Evolutionary conservation across 495 filamentous ascomycete genomes (phyloP).

Genomic region (Trichoderma orchidacearum): DNA sequence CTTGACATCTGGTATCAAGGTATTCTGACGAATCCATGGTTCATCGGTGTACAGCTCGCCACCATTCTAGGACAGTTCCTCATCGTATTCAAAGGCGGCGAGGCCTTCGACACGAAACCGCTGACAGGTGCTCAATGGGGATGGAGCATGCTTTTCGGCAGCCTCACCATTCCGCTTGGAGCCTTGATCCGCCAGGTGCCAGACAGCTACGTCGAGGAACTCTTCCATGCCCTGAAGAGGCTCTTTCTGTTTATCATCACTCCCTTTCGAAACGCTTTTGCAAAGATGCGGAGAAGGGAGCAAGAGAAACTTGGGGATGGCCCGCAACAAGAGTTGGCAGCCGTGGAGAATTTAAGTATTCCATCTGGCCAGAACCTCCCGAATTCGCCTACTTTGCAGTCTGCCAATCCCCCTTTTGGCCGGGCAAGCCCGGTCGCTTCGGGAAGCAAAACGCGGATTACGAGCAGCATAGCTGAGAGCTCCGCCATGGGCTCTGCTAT

Average conservation of each 20-base stretch:
- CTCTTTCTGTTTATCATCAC: background rate
- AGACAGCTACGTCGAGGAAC: background rate
- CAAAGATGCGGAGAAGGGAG: background rate
- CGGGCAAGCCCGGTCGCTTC: background rate
- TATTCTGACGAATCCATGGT: slow-evolving; percentile 63
- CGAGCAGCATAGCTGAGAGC: background rate
- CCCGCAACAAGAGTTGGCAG: background rate
- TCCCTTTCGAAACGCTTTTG: background rate
- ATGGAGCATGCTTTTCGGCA: background rate
- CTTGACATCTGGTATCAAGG: slow-evolving; percentile 77
- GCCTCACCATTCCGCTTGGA: background rate
- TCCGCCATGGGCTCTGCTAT: background rate
- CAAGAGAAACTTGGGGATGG: background rate
- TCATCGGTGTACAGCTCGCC: slow-evolving; percentile 64
- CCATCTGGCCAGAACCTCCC: background rate
- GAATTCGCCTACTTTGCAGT: background rate
- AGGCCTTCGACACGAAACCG: background rate
- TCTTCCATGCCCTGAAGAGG: background rate
- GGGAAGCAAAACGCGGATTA: background rate
- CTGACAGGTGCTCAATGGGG: background rate
- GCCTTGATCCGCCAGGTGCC: background rate
- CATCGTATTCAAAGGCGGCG: slow-evolving; percentile 45
- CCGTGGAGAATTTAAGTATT: background rate
- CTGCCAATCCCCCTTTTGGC: background rate
- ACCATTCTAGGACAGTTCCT: slow-evolving; percentile 71